Conservation (phyloP, 2,329 filamentous ascomycete genomes). For the Xylariaceae sp. region DNA sequence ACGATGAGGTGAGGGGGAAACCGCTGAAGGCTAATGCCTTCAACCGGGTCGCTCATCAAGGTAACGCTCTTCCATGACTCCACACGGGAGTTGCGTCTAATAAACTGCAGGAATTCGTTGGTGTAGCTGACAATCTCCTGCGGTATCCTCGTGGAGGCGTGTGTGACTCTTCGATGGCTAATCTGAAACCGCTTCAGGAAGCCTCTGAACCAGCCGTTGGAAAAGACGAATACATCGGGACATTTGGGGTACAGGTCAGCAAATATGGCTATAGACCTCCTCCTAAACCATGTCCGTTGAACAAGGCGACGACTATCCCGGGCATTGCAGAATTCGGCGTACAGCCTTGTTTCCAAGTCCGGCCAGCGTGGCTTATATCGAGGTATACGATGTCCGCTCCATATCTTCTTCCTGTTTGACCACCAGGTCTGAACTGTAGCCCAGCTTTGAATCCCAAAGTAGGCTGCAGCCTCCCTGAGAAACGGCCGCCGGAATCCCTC, state of each 20-base stretch:
- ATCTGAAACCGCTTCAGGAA: not conserved
- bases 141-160: not conserved
- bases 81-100: not conserved
- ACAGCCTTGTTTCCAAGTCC: not conserved
- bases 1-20: not conserved
- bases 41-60: not conserved
- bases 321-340: not conserved
- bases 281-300: not conserved
- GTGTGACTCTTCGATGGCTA: not conserved
- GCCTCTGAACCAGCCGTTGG: not conserved
- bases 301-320: not conserved
- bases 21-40: not conserved
- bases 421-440: not conserved
- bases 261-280: not conserved
- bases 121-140: not conserved
- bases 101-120: not conserved
- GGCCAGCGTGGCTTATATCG: not conserved
- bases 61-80: not conserved
- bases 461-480: not conserved
- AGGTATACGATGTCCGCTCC: not conserved
- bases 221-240: not conserved
- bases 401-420: not conserved
- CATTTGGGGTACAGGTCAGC: not conserved
- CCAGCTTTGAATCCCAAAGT: not conserved
- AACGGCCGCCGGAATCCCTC: not conserved